Conservation (phyloP, 164 flowering plant genomes). For the Vitis riparia region DNA sequence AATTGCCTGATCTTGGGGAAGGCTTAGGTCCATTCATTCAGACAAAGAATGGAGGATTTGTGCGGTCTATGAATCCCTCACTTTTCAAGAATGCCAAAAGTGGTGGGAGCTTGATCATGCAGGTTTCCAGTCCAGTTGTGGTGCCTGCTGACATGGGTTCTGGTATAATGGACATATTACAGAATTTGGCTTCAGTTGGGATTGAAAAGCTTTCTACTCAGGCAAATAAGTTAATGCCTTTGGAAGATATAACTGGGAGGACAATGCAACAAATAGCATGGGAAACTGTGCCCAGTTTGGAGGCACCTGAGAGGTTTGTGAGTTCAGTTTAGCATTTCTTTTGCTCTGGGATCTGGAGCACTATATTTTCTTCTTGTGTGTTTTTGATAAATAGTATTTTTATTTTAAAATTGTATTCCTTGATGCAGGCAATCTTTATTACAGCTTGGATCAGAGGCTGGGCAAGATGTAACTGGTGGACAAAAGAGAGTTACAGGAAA, state of each 20-base stretch:
- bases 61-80: conserved; percentile 87
- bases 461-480: conserved; percentile 25
- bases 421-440: conserved; percentile 25
- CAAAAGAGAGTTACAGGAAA: conserved; percentile 26
- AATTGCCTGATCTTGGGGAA: conserved; percentile 79
- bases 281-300: conserved; percentile 62
- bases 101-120: conserved; percentile 78
- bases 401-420: background rate
- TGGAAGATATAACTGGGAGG: conserved; percentile 89
- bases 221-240: conserved; percentile 88
- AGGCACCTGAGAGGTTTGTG: conserved; percentile 67
- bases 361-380: background rate
- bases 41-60: conserved; percentile 81
- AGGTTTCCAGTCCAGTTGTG: conserved; percentile 89
- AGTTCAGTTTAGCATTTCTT: background rate
- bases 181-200: conserved; percentile 80
- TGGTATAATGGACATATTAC: conserved; percentile 75
- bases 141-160: conserved; percentile 98
- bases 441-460: conserved; percentile 39
- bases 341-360: conserved; percentile 1
- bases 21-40: conserved; percentile 82
- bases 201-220: conserved; percentile 91
- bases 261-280: conserved; percentile 83
- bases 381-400: background rate
- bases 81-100: conserved; percentile 62